Percentiles rank a stretch among this genome's conserved stretches.
Evolutionary conservation across 2,329 filamentous ascomycete genomes (phyloP).

Genomic region (Cercospora nicotianae): DNA sequence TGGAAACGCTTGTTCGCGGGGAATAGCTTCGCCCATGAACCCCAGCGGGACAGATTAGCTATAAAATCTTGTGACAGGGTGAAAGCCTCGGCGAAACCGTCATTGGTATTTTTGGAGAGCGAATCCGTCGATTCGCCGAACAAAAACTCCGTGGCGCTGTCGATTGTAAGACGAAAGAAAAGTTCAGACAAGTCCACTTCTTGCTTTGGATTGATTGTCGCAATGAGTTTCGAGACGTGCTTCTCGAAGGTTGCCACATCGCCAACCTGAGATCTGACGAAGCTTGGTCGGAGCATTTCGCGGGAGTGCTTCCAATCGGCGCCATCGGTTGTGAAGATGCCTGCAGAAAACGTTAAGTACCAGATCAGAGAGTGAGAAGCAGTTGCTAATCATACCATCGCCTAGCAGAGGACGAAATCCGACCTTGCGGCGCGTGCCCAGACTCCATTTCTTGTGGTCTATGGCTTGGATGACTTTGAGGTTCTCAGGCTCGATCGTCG

Average conservation of each 20-base stretch:
- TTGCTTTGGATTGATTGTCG: constrained; percentile 58
- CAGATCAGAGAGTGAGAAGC: neutral
- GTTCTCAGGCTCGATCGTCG: constrained; percentile 51
- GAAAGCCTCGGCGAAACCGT: constrained; percentile 40
- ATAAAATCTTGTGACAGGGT: constrained; percentile 35
- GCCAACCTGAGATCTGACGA: constrained; percentile 53
- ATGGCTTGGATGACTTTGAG: constrained; percentile 49
- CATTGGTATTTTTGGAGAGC: constrained; percentile 28
- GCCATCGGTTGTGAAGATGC: constrained; percentile 50
- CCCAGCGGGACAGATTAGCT: constrained; percentile 31
- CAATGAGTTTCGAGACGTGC: constrained; percentile 59
- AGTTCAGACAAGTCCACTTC: constrained; percentile 60
- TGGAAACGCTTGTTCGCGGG: constrained; percentile 41
- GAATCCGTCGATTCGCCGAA: constrained; percentile 55
- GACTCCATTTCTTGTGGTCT: constrained; percentile 50
- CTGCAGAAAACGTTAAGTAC: constrained; percentile 4
- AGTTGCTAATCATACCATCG: constrained; percentile 39
- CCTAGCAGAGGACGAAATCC: constrained; percentile 47
- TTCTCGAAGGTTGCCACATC: constrained; percentile 60
- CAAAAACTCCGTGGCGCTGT: constrained; percentile 67
- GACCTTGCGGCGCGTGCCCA: constrained; percentile 39
- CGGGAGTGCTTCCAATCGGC: constrained; percentile 41
- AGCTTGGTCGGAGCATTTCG: constrained; percentile 56
- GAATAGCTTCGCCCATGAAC: constrained; percentile 26
- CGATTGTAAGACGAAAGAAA: constrained; percentile 66